Evolutionary conservation across 257 asterid genomes (phyloP).

Genomic region (Parsonsia alboflavescens): DNA sequence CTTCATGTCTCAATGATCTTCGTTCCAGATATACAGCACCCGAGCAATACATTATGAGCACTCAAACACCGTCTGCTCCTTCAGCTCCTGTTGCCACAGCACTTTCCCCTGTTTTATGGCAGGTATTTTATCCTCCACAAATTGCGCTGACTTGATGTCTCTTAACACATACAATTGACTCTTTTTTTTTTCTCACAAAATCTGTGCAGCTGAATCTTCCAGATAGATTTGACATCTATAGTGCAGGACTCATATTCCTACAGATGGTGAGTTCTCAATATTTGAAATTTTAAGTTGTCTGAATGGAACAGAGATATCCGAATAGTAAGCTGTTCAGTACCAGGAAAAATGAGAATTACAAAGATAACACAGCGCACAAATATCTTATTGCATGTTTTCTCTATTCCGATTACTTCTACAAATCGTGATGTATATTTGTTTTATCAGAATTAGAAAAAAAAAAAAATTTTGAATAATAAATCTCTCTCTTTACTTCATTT

Average conservation of each 20-base stretch:
- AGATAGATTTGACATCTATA: slow-evolving; percentile 89
- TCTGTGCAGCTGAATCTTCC: slow-evolving; percentile 77
- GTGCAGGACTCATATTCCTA: slow-evolving; percentile 73
- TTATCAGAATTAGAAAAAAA: neutral
- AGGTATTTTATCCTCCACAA: slow-evolving; percentile 39
- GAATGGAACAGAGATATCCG: neutral
- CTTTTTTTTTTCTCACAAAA: slow-evolving; percentile 7
- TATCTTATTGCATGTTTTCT: neutral
- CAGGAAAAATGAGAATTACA: neutral
- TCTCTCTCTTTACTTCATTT: too few relatives aligned
- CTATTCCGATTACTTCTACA: neutral
- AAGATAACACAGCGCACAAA: too few relatives aligned
- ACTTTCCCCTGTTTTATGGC: slow-evolving; percentile 97
- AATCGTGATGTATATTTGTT: neutral
- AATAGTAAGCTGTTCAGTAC: neutral
- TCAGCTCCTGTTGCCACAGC: slow-evolving; percentile 94
- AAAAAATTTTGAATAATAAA: too few relatives aligned
- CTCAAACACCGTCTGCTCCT: slow-evolving; percentile 98
- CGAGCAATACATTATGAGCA: slow-evolving; percentile 98
- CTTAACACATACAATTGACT: neutral
- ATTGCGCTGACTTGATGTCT: neutral
- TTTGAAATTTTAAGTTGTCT: neutral
- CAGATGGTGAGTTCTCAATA: slow-evolving; percentile 67
- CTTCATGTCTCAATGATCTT: slow-evolving; percentile 5
- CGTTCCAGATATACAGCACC: slow-evolving; percentile 84